These are phyloP conservation scores for Diddensiella santjacobensis DNA, from an alignment of 805 yeast genomes.

Conservation along the genomic window DNA sequence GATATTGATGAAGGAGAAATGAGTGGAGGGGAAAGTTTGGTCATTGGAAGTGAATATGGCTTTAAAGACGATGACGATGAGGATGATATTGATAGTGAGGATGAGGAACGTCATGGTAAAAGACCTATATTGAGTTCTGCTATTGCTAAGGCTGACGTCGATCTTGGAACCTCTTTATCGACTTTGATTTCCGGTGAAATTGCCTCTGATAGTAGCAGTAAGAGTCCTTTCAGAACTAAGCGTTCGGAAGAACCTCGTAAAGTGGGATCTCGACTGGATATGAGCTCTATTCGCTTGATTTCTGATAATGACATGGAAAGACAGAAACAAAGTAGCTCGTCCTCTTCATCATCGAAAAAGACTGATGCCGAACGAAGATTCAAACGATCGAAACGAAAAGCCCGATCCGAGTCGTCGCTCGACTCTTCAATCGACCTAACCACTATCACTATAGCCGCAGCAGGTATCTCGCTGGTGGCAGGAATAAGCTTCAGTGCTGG, in stretches of 20 bases:
- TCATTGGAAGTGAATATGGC: slow-evolving; percentile 5
- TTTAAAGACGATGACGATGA: slow-evolving; percentile 15
- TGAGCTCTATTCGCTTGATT: slow-evolving; percentile 12
- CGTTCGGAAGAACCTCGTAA: background rate
- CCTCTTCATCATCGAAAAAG: background rate
- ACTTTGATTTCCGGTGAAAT: slow-evolving; percentile 13
- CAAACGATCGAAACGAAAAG: slow-evolving; percentile 4
- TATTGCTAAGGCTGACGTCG: slow-evolving; percentile 12
- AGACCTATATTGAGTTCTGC: background rate
- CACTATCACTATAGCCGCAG: slow-evolving; percentile 18
- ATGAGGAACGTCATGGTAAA: slow-evolving; percentile 2
- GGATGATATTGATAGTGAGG: slow-evolving; percentile 8
- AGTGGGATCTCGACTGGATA: background rate
- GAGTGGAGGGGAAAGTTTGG: slow-evolving; percentile 3
- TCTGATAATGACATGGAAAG: slow-evolving; percentile 15
- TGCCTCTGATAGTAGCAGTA: background rate
- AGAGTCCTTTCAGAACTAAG: background rate
- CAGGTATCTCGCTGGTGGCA: slow-evolving; percentile 21
- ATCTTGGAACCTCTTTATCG: slow-evolving; percentile 16
- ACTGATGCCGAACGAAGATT: background rate
- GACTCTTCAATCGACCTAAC: slow-evolving; percentile 8
- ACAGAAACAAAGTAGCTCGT: background rate
- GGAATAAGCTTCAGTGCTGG: slow-evolving; percentile 25
- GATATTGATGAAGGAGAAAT: slow-evolving; percentile 9
- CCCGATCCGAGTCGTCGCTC: background rate